These are phyloP conservation scores for Perkinsus marinus DNA, from an alignment of 169 alveolate genomes.

Conservation along the genomic window DNA sequence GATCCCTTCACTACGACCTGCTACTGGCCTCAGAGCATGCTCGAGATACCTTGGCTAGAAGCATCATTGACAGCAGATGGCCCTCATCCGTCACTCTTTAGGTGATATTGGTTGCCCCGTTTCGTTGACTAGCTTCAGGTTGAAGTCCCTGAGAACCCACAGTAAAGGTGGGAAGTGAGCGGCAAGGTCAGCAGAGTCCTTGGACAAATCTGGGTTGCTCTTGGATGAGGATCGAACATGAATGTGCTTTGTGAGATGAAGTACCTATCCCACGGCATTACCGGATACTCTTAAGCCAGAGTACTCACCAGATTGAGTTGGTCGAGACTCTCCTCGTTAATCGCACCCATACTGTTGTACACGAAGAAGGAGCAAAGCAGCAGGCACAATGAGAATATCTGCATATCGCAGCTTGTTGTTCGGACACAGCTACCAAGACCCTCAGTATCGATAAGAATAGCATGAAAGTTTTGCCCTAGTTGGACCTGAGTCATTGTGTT, in stretches of 20 bases:
- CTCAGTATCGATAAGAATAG: slow-evolving; percentile 57
- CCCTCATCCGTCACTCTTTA: slow-evolving; percentile 2
- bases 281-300: too few relatives aligned
- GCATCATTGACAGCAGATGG: background rate
- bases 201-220: slow-evolving; percentile 27
- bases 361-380: slow-evolving; percentile 47
- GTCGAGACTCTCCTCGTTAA: slow-evolving; percentile 54
- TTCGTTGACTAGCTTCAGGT: slow-evolving; percentile 44
- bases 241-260: slow-evolving; percentile 39
- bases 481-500: slow-evolving; percentile 15
- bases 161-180: slow-evolving; percentile 51
- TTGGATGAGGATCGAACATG: slow-evolving; percentile 21
- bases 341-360: slow-evolving; percentile 51
- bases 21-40: slow-evolving; percentile 30
- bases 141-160: slow-evolving; percentile 63
- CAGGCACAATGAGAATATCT: slow-evolving; percentile 43
- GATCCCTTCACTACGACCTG: slow-evolving; percentile 29
- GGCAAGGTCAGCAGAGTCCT: slow-evolving; percentile 14
- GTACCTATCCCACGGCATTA: background rate
- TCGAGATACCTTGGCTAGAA: slow-evolving; percentile 47
- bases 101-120: slow-evolving; percentile 32
- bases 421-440: slow-evolving; percentile 58
- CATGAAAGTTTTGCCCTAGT: slow-evolving; percentile 35
- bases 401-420: slow-evolving; percentile 49
- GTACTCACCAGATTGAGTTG: slow-evolving; percentile 41